Evolutionary conservation across 371 early-diverging fungal genomes (phyloP).

Genomic region (Mucor saturninus): DNA sequence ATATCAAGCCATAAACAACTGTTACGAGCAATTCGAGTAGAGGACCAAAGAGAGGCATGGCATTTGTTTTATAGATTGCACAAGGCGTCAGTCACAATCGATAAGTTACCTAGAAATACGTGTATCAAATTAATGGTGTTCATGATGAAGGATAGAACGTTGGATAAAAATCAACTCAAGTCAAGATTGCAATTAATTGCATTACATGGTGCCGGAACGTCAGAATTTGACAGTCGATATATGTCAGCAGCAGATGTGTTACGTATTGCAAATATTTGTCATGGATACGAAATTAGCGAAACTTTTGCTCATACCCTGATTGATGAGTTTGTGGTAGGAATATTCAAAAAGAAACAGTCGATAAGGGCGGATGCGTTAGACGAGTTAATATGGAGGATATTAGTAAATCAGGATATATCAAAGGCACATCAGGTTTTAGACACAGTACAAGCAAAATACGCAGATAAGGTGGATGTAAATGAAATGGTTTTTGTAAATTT

Average conservation of each 20-base stretch:
- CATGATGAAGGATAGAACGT: conserved; percentile 23
- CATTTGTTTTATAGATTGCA: conserved; percentile 28
- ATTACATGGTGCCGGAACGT: conserved; percentile 21
- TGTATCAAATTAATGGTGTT: conserved; percentile 37
- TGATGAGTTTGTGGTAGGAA: conserved; percentile 22
- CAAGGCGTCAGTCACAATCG: conserved; percentile 11
- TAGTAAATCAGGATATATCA: conserved; percentile 17
- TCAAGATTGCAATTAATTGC: conserved; percentile 32
- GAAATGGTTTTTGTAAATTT: conserved; percentile 38
- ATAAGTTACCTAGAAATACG: conserved; percentile 26
- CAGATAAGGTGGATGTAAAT: conserved; percentile 14
- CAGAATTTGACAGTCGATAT: conserved; percentile 24
- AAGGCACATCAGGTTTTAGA: conserved; percentile 26
- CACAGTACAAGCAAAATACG: not conserved
- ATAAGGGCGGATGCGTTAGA: conserved; percentile 32
- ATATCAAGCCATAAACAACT: conserved; percentile 38
- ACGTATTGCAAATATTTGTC: conserved; percentile 34
- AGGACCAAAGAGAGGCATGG: conserved; percentile 27
- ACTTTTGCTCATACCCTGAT: conserved; percentile 18
- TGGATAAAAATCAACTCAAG: conserved; percentile 28
- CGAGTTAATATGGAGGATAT: conserved; percentile 34
- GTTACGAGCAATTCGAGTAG: conserved; percentile 23
- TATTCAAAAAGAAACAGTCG: conserved; percentile 21
- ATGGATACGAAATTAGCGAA: conserved; percentile 17
- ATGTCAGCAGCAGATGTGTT: conserved; percentile 30